phyloP scores from a whole-genome alignment of 164 flowering plant species.

The Litsea cubeba region DNA sequence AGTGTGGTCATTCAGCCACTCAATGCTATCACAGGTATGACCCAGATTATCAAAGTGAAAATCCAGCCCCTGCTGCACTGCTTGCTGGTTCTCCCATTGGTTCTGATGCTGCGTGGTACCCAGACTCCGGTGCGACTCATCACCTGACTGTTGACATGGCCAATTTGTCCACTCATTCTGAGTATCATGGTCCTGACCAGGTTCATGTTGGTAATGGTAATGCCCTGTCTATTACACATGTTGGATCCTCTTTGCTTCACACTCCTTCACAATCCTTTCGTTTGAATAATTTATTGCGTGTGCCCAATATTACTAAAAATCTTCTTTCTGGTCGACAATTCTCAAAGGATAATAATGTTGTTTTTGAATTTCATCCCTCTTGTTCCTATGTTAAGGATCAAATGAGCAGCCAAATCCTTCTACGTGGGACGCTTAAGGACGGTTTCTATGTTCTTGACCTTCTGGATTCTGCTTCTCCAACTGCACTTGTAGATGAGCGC shows the following conservation, averaged over 20 bases:
- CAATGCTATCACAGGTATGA: not conserved
- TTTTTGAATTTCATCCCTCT: too few species aligned
- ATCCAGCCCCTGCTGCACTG: not conserved
- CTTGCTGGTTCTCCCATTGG: not conserved
- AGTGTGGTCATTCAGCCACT: not conserved
- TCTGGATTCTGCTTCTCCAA: not conserved
- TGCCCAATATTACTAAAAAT: too few species aligned
- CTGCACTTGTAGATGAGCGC: not conserved
- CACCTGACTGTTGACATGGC: not conserved
- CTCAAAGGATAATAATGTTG: too few species aligned
- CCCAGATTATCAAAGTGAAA: too few species aligned
- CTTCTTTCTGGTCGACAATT: too few species aligned
- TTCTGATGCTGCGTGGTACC: not conserved
- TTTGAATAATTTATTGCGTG: too few species aligned
- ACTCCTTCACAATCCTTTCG: not conserved
- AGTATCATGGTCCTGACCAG: not conserved
- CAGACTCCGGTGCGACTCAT: not conserved
- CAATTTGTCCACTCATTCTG: not conserved
- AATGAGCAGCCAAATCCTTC: not conserved
- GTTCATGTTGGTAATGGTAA: not conserved
- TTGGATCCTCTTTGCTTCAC: not conserved
- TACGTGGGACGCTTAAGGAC: not conserved
- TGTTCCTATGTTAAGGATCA: not conserved
- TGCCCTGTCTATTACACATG: not conserved
- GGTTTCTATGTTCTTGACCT: not conserved